These are phyloP conservation scores for Solanum lignicaule DNA, from an alignment of 257 asterid genomes.

Conservation along the genomic window DNA sequence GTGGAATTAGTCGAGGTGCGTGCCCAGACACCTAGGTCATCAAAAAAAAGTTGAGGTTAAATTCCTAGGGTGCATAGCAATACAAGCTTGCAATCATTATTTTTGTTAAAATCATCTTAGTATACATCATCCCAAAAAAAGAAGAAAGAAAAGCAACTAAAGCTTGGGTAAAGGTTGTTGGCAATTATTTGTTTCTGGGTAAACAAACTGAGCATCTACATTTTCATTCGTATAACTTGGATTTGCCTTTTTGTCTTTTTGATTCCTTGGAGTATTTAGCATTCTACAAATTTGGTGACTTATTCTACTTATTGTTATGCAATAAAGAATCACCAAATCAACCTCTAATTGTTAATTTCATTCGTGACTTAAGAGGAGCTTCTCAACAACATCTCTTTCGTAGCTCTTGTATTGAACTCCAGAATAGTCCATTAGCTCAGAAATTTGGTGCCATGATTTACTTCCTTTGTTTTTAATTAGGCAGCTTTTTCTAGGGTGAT, in stretches of 20 bases:
- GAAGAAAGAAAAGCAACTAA: not conserved
- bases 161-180: not conserved
- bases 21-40: too few relatives aligned
- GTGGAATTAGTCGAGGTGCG: too few relatives aligned
- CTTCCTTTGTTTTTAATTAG: not conserved
- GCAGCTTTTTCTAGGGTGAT: not conserved
- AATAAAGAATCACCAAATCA: not conserved
- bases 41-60: not conserved
- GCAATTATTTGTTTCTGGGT: not conserved
- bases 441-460: not conserved
- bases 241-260: not conserved
- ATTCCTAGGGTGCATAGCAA: not conserved
- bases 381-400: not conserved
- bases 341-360: not conserved
- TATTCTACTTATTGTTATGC: not conserved
- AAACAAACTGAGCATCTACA: not conserved
- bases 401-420: not conserved
- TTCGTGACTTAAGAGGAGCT: not conserved
- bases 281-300: not conserved
- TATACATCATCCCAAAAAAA: not conserved
- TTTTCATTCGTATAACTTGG: not conserved
- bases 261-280: not conserved
- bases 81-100: not conserved
- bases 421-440: not conserved
- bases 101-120: not conserved